Percentiles rank a stretch among this genome's conserved stretches.
These are phyloP conservation scores for Alternaria sp. DNA, from an alignment of 2,329 filamentous ascomycete species.

Conservation along the genomic window DNA sequence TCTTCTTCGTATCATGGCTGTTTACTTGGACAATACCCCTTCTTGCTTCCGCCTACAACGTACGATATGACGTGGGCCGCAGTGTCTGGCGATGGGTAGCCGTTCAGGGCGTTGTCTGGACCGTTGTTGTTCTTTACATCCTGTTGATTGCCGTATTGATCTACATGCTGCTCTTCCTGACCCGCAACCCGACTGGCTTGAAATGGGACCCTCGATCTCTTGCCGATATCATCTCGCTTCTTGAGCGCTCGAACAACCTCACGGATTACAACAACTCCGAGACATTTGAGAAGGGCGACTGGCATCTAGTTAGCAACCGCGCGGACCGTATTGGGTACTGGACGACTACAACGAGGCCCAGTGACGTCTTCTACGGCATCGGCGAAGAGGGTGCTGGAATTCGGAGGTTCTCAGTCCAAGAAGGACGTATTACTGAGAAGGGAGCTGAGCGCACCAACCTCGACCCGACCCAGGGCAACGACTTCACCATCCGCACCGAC, in stretches of 20 bases:
- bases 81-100: slow-evolving; percentile 79
- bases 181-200: slow-evolving; percentile 71
- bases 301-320: slow-evolving; percentile 62
- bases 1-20: slow-evolving; percentile 75
- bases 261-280: slow-evolving; percentile 74
- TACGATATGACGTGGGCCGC: slow-evolving; percentile 64
- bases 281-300: slow-evolving; percentile 61
- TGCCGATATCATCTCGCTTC: slow-evolving; percentile 78
- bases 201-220: slow-evolving; percentile 85
- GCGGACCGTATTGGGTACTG: slow-evolving; percentile 85
- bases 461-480: slow-evolving; percentile 25
- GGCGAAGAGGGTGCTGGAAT: slow-evolving; percentile 66
- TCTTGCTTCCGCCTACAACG: slow-evolving; percentile 76
- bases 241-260: slow-evolving; percentile 80
- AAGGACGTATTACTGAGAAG: slow-evolving; percentile 57
- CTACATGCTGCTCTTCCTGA: slow-evolving; percentile 69
- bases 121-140: slow-evolving; percentile 74
- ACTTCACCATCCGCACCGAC: slow-evolving; percentile 57
- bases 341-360: slow-evolving; percentile 69
- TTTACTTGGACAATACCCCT: slow-evolving; percentile 81
- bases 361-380: slow-evolving; percentile 78
- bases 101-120: slow-evolving; percentile 79
- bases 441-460: slow-evolving; percentile 35
- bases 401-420: slow-evolving; percentile 58
- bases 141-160: slow-evolving; percentile 66